Base-by-base conservation (phyloP, 768 basidiomycete genomes). In the Pleurotus sapidus region DNA sequence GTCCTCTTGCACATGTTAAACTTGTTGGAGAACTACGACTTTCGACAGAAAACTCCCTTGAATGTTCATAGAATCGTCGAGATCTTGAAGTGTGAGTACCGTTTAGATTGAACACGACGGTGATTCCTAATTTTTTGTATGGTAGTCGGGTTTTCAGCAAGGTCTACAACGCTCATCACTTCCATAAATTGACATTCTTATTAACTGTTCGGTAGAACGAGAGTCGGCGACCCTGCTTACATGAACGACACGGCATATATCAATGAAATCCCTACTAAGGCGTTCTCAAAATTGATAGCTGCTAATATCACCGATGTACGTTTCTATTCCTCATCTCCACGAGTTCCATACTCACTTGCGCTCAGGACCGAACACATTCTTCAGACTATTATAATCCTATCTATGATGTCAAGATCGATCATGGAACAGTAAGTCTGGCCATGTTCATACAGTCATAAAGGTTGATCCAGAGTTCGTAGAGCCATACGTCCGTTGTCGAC, bases 1-100 rank as follows among this genome's bases (percentile, higher is more conserved):
- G 91, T 91, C n/a, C 74, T 98, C 42, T 73, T 97, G 40, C 89
- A 93, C 67, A 89, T 98, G 80, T 74, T 98, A n/a, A 97, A 98
- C 67, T 68, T 95, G 17, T 73, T 96, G 46, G 95, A 97, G 66
- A 77, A 80, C n/a, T 98, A 82, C 65, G 70, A 82, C 34, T 61
- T 78, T 15, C 72, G 47, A 14, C 18, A 84, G 46, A 70, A 77
- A 60, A 86, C 78, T n/a, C 76, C 78, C 0, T 67, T 93, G 14
- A 89, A 85, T 61, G 76, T 83, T 2, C 97, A 98, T 68, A 79
- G 95, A 46, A 67, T 91, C 4, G 76, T 98, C 12, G 97, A 98
- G 70, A 82, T 84, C 0, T 77, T 93, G 67, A 97, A 98, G 67
- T 97, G 60, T 59, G 45, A 45, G 60, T 40, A 27, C 9, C 7